Evolutionary conservation across 768 basidiomycete genomes (phyloP).

Genomic region (Tricholoma matsutake): DNA sequence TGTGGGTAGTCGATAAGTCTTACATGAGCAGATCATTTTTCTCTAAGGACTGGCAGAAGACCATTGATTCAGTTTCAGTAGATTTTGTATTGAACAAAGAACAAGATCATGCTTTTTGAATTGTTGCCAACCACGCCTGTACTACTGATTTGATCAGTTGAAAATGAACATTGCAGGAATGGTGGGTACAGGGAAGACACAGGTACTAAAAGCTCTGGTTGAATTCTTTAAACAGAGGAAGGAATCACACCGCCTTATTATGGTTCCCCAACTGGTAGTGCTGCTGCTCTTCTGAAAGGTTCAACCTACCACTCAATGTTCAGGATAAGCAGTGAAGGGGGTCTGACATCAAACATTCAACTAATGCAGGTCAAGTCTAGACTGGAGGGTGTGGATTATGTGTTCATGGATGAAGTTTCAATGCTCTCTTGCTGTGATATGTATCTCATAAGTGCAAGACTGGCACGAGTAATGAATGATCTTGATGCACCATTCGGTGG

Average conservation of each 20-base stretch:
- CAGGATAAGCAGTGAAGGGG: conserved; percentile 14
- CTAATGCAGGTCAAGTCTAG: conserved; percentile 10
- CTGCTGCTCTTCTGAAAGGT: conserved; percentile 27
- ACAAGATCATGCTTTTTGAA: no score
- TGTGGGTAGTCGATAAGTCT: background rate
- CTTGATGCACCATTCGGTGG: conserved; percentile 26
- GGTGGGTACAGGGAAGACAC: conserved; percentile 29
- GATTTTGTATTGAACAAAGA: no score
- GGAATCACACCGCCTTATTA: conserved; percentile 19
- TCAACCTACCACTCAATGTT: conserved; percentile 35
- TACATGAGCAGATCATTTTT: conserved; percentile 11
- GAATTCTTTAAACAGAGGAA: conserved; percentile 17
- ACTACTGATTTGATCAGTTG: conserved; percentile 11
- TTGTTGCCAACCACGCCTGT: conserved; percentile 23
- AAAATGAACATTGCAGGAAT: conserved; percentile 31
- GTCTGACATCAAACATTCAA: background rate
- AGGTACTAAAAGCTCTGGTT: conserved; percentile 23
- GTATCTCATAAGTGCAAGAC: conserved; percentile 25
- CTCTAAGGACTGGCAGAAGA: no score
- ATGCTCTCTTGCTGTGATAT: conserved; percentile 24
- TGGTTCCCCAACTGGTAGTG: conserved; percentile 30
- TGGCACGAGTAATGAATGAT: conserved; percentile 15
- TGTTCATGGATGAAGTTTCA: conserved; percentile 37
- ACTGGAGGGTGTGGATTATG: conserved; percentile 31
- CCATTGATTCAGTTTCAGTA: no score